Evolutionary conservation across 2,329 filamentous ascomycete species (phyloP), one percentile per base, ranked within the genome.

Genomic region (Periconia digitata): DNA sequence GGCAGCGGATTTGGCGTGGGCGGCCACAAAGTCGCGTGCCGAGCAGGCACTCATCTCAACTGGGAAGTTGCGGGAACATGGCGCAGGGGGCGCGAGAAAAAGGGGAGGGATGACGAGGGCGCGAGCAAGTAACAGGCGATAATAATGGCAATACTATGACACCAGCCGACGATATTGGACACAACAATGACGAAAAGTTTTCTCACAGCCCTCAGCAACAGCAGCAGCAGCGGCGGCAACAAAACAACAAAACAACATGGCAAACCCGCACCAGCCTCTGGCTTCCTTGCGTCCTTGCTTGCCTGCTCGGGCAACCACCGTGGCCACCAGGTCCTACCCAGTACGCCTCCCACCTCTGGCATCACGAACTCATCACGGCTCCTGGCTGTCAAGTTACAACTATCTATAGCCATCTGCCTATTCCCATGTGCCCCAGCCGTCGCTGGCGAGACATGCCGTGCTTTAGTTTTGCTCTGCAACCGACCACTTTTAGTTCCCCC

Each of bases 401-500:
- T 18, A 46, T 20, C 21, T 34, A 21, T 34, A 22, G 7, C 23
- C 24, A 20, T 32, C 24, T 27, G 24, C 24, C n/a, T n/a, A n/a
- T n/a, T n/a, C n/a, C n/a, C 24, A 27, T 27, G 27, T 32, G n/a
- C 27, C 27, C 27, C 10, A 12, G 27, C 8, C 27, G 8, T 32
- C 27, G 27, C 27, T 32, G 27, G 18, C 47, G 47, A 50, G 39
- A 43, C 40, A 36, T 40, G 39, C 41, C 34, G 34, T 40, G 47
- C 46, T 34, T 40, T 50, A 34, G 50, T 47, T n/a, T n/a, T n/a
- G n/a, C n/a, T n/a, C n/a, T n/a, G n/a, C n/a, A n/a, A n/a, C n/a
- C 27, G 27, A 10, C 27, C 4, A 32, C 12, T 15, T 32, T 32
- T 7, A 27, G 24, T 27, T 27, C 13, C 24, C 27, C 27, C 3